Percentiles rank a stretch among this genome's conserved stretches.
Evolutionary conservation across 257 asterid genomes (phyloP).

Genomic region (Ocimum tenuiflorum): DNA sequence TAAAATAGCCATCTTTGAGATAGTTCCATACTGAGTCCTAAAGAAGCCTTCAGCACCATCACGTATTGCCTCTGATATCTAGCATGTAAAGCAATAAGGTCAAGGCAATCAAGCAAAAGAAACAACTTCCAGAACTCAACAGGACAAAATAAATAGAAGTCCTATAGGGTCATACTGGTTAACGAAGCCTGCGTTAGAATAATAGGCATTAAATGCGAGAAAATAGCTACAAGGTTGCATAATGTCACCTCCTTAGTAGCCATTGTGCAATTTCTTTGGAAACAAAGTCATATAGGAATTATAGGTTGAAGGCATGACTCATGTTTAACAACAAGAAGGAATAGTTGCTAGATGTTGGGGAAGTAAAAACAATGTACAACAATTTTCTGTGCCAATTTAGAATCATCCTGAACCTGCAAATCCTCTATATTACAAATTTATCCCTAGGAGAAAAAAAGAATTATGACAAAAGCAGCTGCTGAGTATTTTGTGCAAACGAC

Average conservation of each 20-base stretch:
- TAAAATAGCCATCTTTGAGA: conserved; percentile 85
- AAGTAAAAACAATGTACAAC: neutral
- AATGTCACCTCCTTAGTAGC: conserved; percentile 4
- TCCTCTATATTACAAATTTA: neutral
- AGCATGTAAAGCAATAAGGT: conserved; percentile 32
- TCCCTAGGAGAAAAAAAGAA: neutral
- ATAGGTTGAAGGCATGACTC: conserved; percentile 1
- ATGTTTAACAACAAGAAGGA: neutral
- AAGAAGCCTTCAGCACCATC: conserved; percentile 99
- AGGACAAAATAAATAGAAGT: neutral
- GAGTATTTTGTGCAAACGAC: neutral
- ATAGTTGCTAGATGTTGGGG: neutral
- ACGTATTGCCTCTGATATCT: conserved; percentile 99
- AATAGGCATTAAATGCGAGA: conserved; percentile 9
- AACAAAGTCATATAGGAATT: neutral
- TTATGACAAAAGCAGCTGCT: neutral
- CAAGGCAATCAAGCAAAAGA: conserved; percentile 22
- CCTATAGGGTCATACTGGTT: neutral
- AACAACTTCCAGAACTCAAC: neutral
- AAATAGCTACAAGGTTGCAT: no score
- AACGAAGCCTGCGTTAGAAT: conserved; percentile 1
- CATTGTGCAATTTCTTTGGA: conserved; percentile 3
- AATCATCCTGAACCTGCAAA: conserved; percentile 1
- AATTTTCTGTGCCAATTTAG: neutral
- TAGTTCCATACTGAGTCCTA: conserved; percentile 92